Conservation (phyloP, 2,329 filamentous ascomycete species). For the Ascochyta koolunga region DNA sequence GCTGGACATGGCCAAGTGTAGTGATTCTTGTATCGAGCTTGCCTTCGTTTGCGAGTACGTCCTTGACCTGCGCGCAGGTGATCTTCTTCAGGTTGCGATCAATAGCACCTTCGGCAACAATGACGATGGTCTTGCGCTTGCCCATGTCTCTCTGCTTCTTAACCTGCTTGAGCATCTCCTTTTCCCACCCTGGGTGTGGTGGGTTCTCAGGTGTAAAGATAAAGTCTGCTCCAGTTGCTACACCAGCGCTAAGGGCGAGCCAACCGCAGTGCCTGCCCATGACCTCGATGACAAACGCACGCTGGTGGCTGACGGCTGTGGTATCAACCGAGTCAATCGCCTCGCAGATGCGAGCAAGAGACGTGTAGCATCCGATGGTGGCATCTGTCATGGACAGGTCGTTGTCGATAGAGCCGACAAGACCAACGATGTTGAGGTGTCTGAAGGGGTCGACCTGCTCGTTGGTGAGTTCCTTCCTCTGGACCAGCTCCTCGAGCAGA, state of each 20-base stretch:
- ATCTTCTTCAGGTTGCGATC: conserved; percentile 79
- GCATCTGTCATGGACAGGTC: conserved; percentile 97
- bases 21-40: conserved; percentile 92
- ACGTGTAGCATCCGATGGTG: conserved; percentile 96
- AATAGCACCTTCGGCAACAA: conserved; percentile 90
- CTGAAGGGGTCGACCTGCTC: conserved; percentile 77
- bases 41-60: conserved; percentile 81
- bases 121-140: conserved; percentile 97
- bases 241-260: conserved; percentile 94
- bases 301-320: conserved; percentile 89
- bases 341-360: conserved; percentile 89
- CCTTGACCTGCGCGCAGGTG: conserved; percentile 78
- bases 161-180: conserved; percentile 37
- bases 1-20: conserved; percentile 94
- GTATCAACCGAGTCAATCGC: conserved; percentile 97
- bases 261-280: conserved; percentile 99
- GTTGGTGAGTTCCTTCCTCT: conserved; percentile 70
- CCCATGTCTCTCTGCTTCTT: conserved; percentile 80
- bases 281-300: conserved; percentile 93
- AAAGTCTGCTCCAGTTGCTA: conserved; percentile 94
- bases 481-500: conserved; percentile 82
- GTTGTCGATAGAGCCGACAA: conserved; percentile 98
- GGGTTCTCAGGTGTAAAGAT: conserved; percentile 97
- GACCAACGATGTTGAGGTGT: conserved; percentile 92
- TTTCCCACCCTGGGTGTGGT: conserved; percentile 82